Evolutionary conservation across 345 rosid genomes (phyloP).

Genomic region (Barbarea vulgaris): DNA sequence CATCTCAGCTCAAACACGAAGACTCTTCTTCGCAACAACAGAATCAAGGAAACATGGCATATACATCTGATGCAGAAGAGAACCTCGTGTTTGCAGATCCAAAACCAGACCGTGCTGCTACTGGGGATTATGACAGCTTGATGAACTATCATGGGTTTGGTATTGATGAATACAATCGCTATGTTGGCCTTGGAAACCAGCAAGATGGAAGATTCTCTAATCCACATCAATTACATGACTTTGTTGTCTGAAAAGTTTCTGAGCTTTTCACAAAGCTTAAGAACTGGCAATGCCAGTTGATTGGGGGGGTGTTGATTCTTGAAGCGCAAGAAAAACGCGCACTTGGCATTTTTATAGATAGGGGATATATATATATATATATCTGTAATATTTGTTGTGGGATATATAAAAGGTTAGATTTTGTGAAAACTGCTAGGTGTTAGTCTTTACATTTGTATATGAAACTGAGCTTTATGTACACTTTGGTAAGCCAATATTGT

Average conservation of each 20-base stretch:
- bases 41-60: slow-evolving; percentile 31
- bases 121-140: slow-evolving; percentile 52
- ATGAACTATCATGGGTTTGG: slow-evolving; percentile 65
- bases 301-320: slow-evolving; percentile 33
- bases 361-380: slow-evolving; percentile 22
- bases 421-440: slow-evolving; percentile 38
- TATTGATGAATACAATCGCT: slow-evolving; percentile 70
- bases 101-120: slow-evolving; percentile 39
- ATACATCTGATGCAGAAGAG: slow-evolving; percentile 30
- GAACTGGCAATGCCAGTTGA: slow-evolving; percentile 28
- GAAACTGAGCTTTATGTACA: slow-evolving; percentile 17
- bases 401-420: slow-evolving; percentile 31
- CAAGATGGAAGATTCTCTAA: slow-evolving; percentile 63
- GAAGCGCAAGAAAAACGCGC: slow-evolving; percentile 41
- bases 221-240: slow-evolving; percentile 81
- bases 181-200: slow-evolving; percentile 59
- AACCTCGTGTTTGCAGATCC: slow-evolving; percentile 35
- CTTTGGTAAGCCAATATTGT: slow-evolving; percentile 43
- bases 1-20: slow-evolving; percentile 55
- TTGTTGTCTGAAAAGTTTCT: slow-evolving; percentile 60
- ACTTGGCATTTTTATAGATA: slow-evolving; percentile 35
- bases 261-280: background rate
- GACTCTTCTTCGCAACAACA: slow-evolving; percentile 33
- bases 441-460: slow-evolving; percentile 38
- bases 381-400: slow-evolving; percentile 35